phyloP scores from a whole-genome alignment of 1,139 yeast genomes.

The Petasospora fabianii region DNA sequence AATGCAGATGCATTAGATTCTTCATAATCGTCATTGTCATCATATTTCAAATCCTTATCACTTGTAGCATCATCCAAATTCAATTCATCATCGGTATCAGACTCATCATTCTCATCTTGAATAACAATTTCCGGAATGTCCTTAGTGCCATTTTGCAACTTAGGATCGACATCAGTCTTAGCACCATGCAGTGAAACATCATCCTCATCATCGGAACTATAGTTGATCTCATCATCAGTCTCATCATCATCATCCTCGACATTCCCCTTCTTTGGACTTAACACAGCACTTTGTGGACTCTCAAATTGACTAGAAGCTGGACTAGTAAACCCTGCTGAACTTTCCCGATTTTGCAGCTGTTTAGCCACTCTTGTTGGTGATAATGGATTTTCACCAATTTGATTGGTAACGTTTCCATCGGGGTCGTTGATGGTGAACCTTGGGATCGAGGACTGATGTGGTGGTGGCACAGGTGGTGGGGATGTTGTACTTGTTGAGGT shows the following conservation, averaged over 20 bases:
- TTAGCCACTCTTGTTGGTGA: conserved; percentile 3
- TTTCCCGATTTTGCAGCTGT: too few species aligned
- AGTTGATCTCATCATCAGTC: neutral
- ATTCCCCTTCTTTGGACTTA: neutral
- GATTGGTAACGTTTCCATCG: conserved; percentile 7
- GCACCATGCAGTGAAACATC: neutral
- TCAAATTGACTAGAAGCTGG: too few species aligned
- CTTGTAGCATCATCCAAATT: neutral
- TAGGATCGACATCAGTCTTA: too few species aligned
- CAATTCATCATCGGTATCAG: neutral
- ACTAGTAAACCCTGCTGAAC: too few species aligned
- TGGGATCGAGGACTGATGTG: conserved; percentile 10
- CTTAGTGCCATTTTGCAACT: neutral
- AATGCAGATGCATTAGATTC: conserved; percentile 11
- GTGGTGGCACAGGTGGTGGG: conserved; percentile 6
- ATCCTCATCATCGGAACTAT: neutral
- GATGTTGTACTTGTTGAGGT: conserved; percentile 4
- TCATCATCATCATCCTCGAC: neutral
- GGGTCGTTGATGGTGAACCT: conserved; percentile 17
- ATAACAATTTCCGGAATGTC: too few species aligned
- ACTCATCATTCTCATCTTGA: neutral
- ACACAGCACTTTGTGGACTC: neutral
- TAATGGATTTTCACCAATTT: conserved; percentile 2
- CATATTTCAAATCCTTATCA: neutral
- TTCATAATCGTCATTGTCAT: neutral